Evolutionary conservation across 1,284 basidiomycete species (phyloP).

Genomic region (Exobasidium cylindrosporum): DNA sequence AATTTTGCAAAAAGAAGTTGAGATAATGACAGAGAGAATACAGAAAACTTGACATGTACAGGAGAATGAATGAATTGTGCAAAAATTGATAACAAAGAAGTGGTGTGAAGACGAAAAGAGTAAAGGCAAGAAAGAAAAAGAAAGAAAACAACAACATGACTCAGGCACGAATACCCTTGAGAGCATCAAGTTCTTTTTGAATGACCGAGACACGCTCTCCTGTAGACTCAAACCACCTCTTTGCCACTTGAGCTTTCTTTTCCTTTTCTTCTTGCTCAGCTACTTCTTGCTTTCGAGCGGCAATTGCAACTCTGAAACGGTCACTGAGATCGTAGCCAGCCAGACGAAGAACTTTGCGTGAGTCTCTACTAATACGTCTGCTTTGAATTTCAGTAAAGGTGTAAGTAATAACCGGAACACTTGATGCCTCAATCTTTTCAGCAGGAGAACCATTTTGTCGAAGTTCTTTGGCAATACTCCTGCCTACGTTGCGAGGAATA

Average conservation of each 20-base stretch:
- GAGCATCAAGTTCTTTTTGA: not conserved
- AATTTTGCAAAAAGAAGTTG: not conserved
- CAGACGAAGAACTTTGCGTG: conserved; percentile 85
- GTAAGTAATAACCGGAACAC: conserved; percentile 11
- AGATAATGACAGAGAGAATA: not conserved
- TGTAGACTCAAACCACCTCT: conserved; percentile 39
- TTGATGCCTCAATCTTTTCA: not conserved
- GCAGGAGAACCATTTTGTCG: conserved; percentile 20
- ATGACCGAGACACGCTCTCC: conserved; percentile 13
- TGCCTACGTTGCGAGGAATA: conserved; percentile 74
- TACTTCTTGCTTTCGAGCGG: conserved; percentile 64
- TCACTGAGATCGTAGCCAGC: conserved; percentile 89
- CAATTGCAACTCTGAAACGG: conserved; percentile 76
- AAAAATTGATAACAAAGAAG: not conserved
- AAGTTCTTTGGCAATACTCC: conserved; percentile 39
- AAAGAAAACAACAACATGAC: not conserved
- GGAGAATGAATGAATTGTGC: not conserved
- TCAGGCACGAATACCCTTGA: not conserved
- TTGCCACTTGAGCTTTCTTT: conserved; percentile 34
- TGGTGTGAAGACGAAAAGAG: not conserved
- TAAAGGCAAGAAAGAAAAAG: not conserved
- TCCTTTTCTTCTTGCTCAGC: conserved; percentile 44
- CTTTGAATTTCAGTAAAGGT: conserved; percentile 57
- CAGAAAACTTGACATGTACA: not conserved
- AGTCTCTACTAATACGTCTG: conserved; percentile 75